Conservation (phyloP, 1,284 basidiomycete species). For the Ustilago vetiveriae region DNA sequence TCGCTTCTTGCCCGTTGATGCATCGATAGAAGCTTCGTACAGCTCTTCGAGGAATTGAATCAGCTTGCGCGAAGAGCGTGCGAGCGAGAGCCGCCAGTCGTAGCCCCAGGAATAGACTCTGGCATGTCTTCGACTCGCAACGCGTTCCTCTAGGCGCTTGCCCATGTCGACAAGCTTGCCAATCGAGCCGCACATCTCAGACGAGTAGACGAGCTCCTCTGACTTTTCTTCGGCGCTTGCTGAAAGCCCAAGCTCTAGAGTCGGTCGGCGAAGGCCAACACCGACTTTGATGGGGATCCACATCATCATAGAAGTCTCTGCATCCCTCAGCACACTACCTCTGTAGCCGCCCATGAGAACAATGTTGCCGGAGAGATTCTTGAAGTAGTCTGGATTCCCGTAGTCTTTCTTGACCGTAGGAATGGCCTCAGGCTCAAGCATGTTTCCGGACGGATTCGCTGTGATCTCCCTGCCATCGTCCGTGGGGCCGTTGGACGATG, state of each 20-base stretch:
- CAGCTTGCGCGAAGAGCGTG: constrained; percentile 24
- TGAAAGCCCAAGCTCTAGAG: constrained; percentile 60
- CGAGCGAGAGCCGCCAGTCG: constrained; percentile 62
- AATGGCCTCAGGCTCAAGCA: constrained; percentile 47
- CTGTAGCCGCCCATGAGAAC: constrained; percentile 66
- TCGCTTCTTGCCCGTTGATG: constrained; percentile 21
- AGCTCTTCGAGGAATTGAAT: constrained; percentile 34
- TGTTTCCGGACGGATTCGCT: constrained; percentile 2
- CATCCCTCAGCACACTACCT: constrained; percentile 63
- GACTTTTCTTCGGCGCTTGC: constrained; percentile 51
- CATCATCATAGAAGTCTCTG: constrained; percentile 56
- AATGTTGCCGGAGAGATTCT: constrained; percentile 62
- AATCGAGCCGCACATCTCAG: constrained; percentile 58
- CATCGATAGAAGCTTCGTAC: constrained; percentile 40
- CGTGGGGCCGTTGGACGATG: background rate
- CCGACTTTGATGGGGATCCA: constrained; percentile 66
- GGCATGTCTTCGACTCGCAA: constrained; percentile 42
- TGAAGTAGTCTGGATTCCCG: constrained; percentile 53
- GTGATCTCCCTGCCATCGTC: constrained; percentile 1
- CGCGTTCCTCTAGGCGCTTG: constrained; percentile 49
- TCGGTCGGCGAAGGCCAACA: constrained; percentile 58
- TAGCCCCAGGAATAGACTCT: constrained; percentile 63
- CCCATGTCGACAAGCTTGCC: constrained; percentile 64
- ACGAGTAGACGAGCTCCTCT: constrained; percentile 59
- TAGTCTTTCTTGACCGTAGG: constrained; percentile 39